Evolutionary conservation across 1,139 yeast genomes (phyloP), one percentile per base, ranked within the genome.

Genomic region (Candida frijolesensis): DNA sequence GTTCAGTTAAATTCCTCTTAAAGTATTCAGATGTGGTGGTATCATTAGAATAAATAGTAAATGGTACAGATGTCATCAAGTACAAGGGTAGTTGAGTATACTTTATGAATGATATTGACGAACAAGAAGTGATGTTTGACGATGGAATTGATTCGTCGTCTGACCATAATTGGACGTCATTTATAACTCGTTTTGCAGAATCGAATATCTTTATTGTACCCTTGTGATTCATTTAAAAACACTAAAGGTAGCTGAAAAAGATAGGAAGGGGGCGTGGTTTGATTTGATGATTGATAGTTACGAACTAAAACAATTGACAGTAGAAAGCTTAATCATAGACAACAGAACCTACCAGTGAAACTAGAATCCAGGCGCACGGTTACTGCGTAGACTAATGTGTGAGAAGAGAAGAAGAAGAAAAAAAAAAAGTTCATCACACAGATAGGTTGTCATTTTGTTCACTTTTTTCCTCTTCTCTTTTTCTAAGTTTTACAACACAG

Each of bases 141-240:
- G 40, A 12, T 54, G 42, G 7, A 54, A 57, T 34, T 1, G 53
- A 41, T 18, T 43, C 46, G 12, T 46, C 46, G 30, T 53, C 55
- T 19, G 54, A 50, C 73, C 72, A 68, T 47, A 69, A 45, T 50
- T 70, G 73, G 15, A 70, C 55, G 54, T 66, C 72, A 2, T 56
- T 52, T 4, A 58, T 25, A 18, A 44, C 29, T 11, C 16, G 6
- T 15, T 35, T 46, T 43, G 51, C 48, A 18, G 49, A 51, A 29
- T 59, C 57, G 40, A 53, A 27, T 38, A 64, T 44, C 10, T 51
- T 47, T 5, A 61, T 45, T 15, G 59, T 57, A 27, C 47, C 48
- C 37, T 53, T 50, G 45, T 49, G 53, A 19, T 54, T 54, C 64
- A 58, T 61, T 22, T 8, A 19, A 37, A 11, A 14, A 32, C 5